Conservation (phyloP, 2,329 filamentous ascomycete species). For the Rhynchosporium secalis region DNA sequence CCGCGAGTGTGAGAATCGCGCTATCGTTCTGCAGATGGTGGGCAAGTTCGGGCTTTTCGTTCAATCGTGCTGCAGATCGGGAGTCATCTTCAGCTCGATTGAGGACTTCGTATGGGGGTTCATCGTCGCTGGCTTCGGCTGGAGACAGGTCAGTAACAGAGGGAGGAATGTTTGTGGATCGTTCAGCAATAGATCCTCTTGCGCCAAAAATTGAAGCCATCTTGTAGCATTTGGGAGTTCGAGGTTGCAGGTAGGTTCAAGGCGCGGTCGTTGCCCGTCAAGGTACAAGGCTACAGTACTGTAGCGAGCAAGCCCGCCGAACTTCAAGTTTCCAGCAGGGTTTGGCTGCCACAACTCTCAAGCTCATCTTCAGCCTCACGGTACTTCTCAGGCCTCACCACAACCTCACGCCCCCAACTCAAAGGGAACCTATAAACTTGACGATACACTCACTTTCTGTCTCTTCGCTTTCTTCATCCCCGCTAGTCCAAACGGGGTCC, state of each 20-base stretch:
- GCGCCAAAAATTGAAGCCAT: conserved; percentile 35
- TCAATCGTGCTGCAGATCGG: conserved; percentile 10
- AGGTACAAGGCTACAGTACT: neutral
- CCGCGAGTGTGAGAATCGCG: conserved; percentile 78
- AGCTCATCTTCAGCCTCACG: conserved; percentile 7
- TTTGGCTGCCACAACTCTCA: neutral
- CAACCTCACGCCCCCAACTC: neutral
- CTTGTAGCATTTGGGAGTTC: neutral
- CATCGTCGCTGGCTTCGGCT: conserved; percentile 33
- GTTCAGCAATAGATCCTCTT: conserved; percentile 18
- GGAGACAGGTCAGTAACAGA: conserved; percentile 27
- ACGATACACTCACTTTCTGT: conserved; percentile 12
- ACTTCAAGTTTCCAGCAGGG: neutral
- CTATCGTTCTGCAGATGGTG: conserved; percentile 76
- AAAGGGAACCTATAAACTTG: neutral
- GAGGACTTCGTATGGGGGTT: conserved; percentile 23
- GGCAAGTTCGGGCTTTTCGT: conserved; percentile 58
- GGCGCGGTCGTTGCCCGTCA: neutral
- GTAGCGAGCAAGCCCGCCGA: neutral
- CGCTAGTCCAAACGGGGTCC: conserved; percentile 16
- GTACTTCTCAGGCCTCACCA: neutral
- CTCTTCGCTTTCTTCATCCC: conserved; percentile 14
- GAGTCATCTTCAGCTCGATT: conserved; percentile 21
- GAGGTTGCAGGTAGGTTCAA: neutral
- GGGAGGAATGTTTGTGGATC: conserved; percentile 10